Percentiles rank a stretch among this genome's conserved stretches.
phyloP scores from a whole-genome alignment of 2,329 filamentous ascomycete species.

The Biscogniauxia marginata region DNA sequence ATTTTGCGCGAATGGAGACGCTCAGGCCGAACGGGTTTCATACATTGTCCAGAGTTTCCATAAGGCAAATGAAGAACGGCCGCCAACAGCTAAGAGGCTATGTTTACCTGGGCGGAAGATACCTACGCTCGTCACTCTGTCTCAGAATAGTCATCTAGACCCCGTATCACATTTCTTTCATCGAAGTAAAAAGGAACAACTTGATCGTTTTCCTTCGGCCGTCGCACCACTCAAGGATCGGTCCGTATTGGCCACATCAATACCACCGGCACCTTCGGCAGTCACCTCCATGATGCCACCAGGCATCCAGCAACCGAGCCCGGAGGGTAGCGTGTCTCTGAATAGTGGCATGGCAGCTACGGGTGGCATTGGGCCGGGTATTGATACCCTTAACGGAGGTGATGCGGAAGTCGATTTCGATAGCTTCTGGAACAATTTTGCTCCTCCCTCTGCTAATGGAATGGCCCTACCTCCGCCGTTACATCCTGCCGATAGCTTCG shows the following conservation, averaged over 20 bases:
- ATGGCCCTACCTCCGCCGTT: slow-evolving; percentile 9
- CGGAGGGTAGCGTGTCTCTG: slow-evolving; percentile 29
- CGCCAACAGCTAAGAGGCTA: slow-evolving; percentile 23
- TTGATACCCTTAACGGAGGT: slow-evolving; percentile 25
- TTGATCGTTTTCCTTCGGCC: slow-evolving; percentile 10
- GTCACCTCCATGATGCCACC: slow-evolving; percentile 24
- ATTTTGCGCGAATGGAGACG: slow-evolving; percentile 48
- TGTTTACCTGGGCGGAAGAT: slow-evolving; percentile 26
- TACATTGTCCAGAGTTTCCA: slow-evolving; percentile 51
- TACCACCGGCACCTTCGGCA: slow-evolving; percentile 10
- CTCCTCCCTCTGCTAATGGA: slow-evolving; percentile 1
- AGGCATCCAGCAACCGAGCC: slow-evolving; percentile 31
- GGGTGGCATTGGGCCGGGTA: slow-evolving; percentile 19
- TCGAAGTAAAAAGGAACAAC: slow-evolving; percentile 11
- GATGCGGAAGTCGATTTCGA: slow-evolving; percentile 40
- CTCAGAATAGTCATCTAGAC: slow-evolving; percentile 25
- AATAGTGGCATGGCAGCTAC: slow-evolving; percentile 21
- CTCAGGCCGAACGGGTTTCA: slow-evolving; percentile 47
- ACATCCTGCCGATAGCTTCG: slow-evolving; percentile 17
- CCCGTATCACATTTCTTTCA: slow-evolving; percentile 32
- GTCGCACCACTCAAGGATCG: slow-evolving; percentile 18
- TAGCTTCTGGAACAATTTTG: slow-evolving; percentile 33
- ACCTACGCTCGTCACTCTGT: slow-evolving; percentile 28
- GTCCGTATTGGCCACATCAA: slow-evolving; percentile 8
- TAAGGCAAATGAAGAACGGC: slow-evolving; percentile 36